phyloP scores from a whole-genome alignment of 108 stramenopile species.

The Nitzschia sp. region DNA sequence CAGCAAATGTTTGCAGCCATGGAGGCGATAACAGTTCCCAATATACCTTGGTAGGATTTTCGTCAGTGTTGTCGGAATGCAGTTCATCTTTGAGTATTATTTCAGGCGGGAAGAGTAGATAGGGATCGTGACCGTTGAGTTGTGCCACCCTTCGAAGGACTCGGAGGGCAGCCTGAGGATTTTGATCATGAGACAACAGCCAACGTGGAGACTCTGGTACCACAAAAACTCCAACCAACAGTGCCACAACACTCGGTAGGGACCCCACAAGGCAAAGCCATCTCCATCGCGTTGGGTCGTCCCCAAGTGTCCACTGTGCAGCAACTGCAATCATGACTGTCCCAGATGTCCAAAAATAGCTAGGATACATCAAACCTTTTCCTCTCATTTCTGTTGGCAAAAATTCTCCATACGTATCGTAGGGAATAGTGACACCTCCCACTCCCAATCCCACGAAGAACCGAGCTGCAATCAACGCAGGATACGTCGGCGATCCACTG shows the following conservation, averaged over 20 bases:
- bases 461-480: constrained; percentile 44
- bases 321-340: constrained; percentile 54
- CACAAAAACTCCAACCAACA: constrained; percentile 26
- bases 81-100: constrained; percentile 9
- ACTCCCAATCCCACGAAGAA: constrained; percentile 78
- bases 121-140: constrained; percentile 33
- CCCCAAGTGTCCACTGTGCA: constrained; percentile 48
- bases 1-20: constrained; percentile 16
- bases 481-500: constrained; percentile 44
- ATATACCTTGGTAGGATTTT: neutral
- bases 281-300: constrained; percentile 41
- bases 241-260: constrained; percentile 52
- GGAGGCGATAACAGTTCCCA: constrained; percentile 26
- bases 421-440: constrained; percentile 77
- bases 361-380: constrained; percentile 42
- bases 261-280: constrained; percentile 55
- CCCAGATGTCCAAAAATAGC: constrained; percentile 79
- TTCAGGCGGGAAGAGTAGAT: constrained; percentile 26
- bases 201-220: constrained; percentile 76
- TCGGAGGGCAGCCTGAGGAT: constrained; percentile 35
- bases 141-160: constrained; percentile 32
- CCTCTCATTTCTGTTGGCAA: constrained; percentile 52
- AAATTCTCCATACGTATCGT: constrained; percentile 81
- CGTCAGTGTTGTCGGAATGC: neutral
- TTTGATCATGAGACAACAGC: constrained; percentile 30